Base-by-base conservation (phyloP, 2,329 filamentous ascomycete genomes). In the Lithohypha guttulata region DNA sequence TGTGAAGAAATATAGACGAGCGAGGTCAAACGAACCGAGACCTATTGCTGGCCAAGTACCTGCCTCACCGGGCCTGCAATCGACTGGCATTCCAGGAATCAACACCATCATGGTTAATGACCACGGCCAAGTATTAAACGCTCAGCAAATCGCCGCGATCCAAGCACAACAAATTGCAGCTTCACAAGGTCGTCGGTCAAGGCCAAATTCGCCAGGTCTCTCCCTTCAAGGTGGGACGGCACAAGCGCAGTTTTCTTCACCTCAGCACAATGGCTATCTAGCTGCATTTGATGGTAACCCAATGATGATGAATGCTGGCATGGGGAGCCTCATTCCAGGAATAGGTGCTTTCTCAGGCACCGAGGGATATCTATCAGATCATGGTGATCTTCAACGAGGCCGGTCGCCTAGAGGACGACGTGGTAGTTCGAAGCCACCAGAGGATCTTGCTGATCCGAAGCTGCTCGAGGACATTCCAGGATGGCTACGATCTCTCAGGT, bases 21-120 rank as follows among this genome's bases (percentile, higher is more conserved):
- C 86, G 49, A 78, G 87, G 44, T 95, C 91, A 34, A 89, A 95
- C 54, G 81, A 80, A 17, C 72, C 80, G 27, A 73, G 73, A 44
- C 58, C 54, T 54, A 65, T 63, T 42, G 13, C n/a, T 6, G 59
- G 51, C 51, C 79, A 81, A 53, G 66, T 64, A 42, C 73, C 78
- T 17, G 60, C 86, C 45, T 80, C 81, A 23, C 77, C 80, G 29
- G 78, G 79, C 36, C 63, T 79, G 41, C 74, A 75, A 39, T 68
- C 70, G 46, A 63, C 74, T 38, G 73, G 70, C 46, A 69, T 87
- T 37, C 77, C 79, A 17, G 75, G 76, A 31, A 70, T 81, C 22
- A 93, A 84, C 56, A 79, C 91, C 36, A 80, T 96, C 46, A 93
- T 95, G 84, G 85, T 93, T 47, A 93, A 93, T 56, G 85, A 93